phyloP scores from a whole-genome alignment of 805 yeast species.

The Candida pini region DNA sequence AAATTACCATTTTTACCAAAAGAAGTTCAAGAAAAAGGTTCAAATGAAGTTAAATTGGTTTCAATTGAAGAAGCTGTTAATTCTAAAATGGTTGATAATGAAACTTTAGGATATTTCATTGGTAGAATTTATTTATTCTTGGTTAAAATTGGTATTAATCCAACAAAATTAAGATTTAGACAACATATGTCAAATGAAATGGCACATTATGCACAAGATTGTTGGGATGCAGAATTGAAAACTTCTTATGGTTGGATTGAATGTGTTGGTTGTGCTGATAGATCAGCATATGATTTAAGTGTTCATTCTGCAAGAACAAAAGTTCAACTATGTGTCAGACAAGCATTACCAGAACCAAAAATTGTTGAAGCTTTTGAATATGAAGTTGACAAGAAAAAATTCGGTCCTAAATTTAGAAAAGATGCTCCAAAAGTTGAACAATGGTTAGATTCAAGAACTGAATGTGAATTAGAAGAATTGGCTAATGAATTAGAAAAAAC shows the following conservation, averaged over 20 bases:
- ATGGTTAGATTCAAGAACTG: conserved; percentile 69
- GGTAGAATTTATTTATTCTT: conserved; percentile 89
- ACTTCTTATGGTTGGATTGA: conserved; percentile 99
- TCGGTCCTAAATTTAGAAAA: conserved; percentile 96
- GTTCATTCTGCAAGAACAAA: conserved; percentile 95
- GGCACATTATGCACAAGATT: conserved; percentile 99
- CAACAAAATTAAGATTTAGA: conserved; percentile 82
- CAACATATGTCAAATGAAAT: conserved; percentile 98
- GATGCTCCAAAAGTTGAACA: conserved; percentile 91
- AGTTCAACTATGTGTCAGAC: conserved; percentile 92
- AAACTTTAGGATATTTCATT: conserved; percentile 94
- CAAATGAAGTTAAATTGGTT: conserved; percentile 55
- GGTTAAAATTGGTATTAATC: conserved; percentile 84
- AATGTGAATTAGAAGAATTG: conserved; percentile 77
- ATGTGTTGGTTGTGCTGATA: conserved; percentile 99
- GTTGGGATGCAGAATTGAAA: conserved; percentile 98
- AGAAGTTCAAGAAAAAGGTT: conserved; percentile 82
- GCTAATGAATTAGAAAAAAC: conserved; percentile 58
- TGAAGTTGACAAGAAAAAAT: conserved; percentile 87
- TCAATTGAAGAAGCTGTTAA: conserved; percentile 89
- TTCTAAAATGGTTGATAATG: conserved; percentile 86
- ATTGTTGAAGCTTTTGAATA: conserved; percentile 80
- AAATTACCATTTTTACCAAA: conserved; percentile 77
- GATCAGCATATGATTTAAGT: conserved; percentile 95
- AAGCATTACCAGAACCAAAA: conserved; percentile 78